Evolutionary conservation across 768 basidiomycete genomes (phyloP), one percentile per base, ranked within the genome.

Genomic region (Lactarius deliciosus): DNA sequence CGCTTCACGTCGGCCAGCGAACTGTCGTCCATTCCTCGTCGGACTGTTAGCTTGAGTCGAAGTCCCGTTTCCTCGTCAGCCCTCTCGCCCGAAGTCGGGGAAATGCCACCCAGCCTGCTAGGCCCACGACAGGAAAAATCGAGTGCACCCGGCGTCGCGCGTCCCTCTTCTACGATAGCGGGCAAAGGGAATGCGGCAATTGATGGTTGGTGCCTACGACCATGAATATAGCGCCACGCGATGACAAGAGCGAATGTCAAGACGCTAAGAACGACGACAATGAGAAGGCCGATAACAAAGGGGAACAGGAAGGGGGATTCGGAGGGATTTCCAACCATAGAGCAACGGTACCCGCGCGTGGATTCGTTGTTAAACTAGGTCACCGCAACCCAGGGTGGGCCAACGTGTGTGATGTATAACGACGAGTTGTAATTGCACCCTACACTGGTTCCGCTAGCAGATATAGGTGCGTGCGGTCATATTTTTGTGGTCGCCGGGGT

Each of bases 51-150:
- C 62, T 64, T 57, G 41, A 32, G 22, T 64, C n/a, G 62, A 57
- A 18, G 25, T 47, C n/a, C 41, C 66, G 32, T 20, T 45, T n/a
- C 25, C 22, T 56, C 53, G 30, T 59, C 57, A 30, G 41, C 57
- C 16, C 30, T 34, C 28, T 22, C 47, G 8, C 30, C 57, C 58
- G 50, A 55, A 40, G 18, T 30, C 45, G 66, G 57, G 25, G 43
- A 56, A 32, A 47, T 38, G 32, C 41, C 41, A 68, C 66, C 66
- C 62, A 63, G 57, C 53, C 61, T 47, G 50, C 57, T 68, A 58
- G 62, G 63, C 36, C 66, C 43, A 41, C 66, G 62, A 45, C n/a
- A 55, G 16, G 63, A 55, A 47, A 55, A 34, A 22, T 60, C 62
- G 22, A 59, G 53, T 10, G 38, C 11, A 13, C 22, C 36, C 28